A percentile compares a stretch with the other conserved stretches of the same genome.
These are phyloP conservation scores for Heritiera littoralis DNA, from an alignment of 345 rosid species.

Conservation along the genomic window DNA sequence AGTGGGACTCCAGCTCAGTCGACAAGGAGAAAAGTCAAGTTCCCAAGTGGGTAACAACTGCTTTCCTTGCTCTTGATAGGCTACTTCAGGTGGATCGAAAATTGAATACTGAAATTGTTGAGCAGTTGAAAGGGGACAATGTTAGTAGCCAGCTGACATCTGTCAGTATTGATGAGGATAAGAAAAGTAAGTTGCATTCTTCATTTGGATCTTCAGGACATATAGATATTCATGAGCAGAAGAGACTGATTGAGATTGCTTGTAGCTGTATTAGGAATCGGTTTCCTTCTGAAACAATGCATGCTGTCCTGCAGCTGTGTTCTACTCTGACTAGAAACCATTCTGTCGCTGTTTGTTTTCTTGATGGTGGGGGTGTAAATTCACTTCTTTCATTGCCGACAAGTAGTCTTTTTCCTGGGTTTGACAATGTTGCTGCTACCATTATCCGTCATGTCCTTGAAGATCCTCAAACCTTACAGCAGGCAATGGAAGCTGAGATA, in stretches of 20 bases:
- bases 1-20: constrained; percentile 66
- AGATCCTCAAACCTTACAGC: constrained; percentile 96
- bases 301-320: constrained; percentile 88
- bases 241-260: constrained; percentile 82
- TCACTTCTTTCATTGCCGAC: constrained; percentile 81
- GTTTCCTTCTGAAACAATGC: constrained; percentile 88
- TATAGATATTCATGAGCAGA: constrained; percentile 63
- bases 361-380: constrained; percentile 81
- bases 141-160: constrained; percentile 44
- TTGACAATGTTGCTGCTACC: constrained; percentile 81
- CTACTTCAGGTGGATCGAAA: constrained; percentile 83
- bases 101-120: constrained; percentile 69
- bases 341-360: constrained; percentile 77
- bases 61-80: constrained; percentile 93
- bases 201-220: constrained; percentile 54
- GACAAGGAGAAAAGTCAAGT: constrained; percentile 50
- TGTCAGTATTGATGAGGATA: constrained; percentile 66
- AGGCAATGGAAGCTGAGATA: constrained; percentile 97
- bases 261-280: constrained; percentile 73
- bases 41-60: constrained; percentile 94
- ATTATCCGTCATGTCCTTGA: constrained; percentile 89
- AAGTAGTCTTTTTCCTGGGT: constrained; percentile 86
- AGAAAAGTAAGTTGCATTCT: constrained; percentile 59
- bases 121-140: constrained; percentile 60
- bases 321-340: constrained; percentile 82